Evolutionary conservation across 805 yeast species (phyloP), one percentile per base, ranked within the genome.

Genomic region (Candida arabinofermentans): DNA sequence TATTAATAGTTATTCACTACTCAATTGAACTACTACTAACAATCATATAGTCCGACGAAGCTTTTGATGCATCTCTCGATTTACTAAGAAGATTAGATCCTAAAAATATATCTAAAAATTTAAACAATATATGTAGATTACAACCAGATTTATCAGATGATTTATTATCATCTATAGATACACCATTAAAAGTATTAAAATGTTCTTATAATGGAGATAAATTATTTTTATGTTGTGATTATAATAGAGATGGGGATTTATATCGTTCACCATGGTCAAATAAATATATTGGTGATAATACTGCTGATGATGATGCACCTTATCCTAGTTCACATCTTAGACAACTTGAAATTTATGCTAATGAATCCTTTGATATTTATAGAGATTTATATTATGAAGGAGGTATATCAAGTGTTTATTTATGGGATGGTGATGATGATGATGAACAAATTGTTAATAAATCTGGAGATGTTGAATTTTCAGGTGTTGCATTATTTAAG

Each of bases 361-460:
- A 91, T 61, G 91, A 87, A 49, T 85, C 96, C 4, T 87, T 91
- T 59, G 97, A 89, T 55, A 76, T 91, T 27, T 91, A 93, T 67
- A 74, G 96, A 50, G 99, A 93, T 59, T 67, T 91, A 53, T 91
- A 91, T 67, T 91, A 89, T 61, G 98, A 90, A 62, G 97, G 97
- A 30, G 99, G 98, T 18, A 71, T 85, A 30, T 82, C 93, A 2
- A 80, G 90, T 42, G 95, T 85, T 14, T 91, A 93, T 59, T 69
- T 93, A 39, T 91, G 99, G 99, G 96, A 90, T 54, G 72, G 78
- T 18, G 81, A 79, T 27, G 87, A 77, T 12, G 82, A 75, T 18
- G 71, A 61, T 9, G 32, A 29, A n/a, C n/a, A n/a, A 32, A 67
- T 65, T 19, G 66, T 56, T 6, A 57, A 55, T 35, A 48, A 61